Base-by-base conservation (phyloP, 257 asterid species). In the Galeopsis tetrahit region DNA sequence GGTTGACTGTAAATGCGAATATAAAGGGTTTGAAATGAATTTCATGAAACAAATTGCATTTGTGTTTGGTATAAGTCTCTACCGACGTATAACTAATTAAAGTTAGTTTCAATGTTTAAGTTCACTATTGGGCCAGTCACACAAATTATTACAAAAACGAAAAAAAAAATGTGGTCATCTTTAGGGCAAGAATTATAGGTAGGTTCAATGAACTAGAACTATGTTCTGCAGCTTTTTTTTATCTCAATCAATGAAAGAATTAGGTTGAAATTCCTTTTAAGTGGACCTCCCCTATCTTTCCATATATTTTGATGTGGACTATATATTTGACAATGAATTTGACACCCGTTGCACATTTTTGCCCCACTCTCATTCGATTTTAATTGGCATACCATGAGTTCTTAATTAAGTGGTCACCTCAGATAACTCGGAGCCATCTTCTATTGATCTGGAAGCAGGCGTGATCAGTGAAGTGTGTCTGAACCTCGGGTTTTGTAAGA, bases 211-310 rank as follows among this genome's bases (percentile, higher is more conserved):
- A 33, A 46, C 63, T 48, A 11, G 4, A 10, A 21, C 56, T 39
- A 43, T 43, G 33, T 58, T 43, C 9, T 58, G 59, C 35, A 43
- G 43, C 66, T 51, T 9, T 60, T 21, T 70, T 14, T 10, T 10
- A 2, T 65, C 21, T 52, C 6, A 42, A 42, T 42, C 63, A 74
- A 66, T 44, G 43, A 66, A 8, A 64, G 56, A 56, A 32, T 56
- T 56, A 56, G 78, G 72, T 10, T 32, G 33, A 40, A 40, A 13
- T 64, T 44, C 68, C 4, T 70, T 15, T 53, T 10, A 10, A 61
- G 76, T 61, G 69, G 68, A 14, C 69, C 69, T 60, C 38, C 28
- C 28, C 31, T 15, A 60, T 36, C 40, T 72, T 49, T 43, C 57
- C 35, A 36, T 51, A 44, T 48, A 46, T 46, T 69, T 15, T 61